These are phyloP conservation scores for Leccinum longicurvipes DNA, from an alignment of 768 basidiomycete species.

Conservation along the genomic window DNA sequence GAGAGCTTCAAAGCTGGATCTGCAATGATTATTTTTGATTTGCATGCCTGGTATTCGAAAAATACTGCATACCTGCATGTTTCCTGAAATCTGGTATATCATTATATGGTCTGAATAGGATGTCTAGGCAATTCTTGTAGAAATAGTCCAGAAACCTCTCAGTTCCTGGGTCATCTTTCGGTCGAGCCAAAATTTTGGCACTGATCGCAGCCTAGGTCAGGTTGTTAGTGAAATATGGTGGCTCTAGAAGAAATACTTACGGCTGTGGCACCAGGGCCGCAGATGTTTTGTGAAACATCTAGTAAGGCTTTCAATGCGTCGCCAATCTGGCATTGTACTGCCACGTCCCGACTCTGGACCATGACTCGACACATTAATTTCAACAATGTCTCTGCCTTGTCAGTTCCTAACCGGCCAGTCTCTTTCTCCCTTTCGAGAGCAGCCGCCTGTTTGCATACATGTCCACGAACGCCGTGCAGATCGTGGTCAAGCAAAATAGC, in stretches of 20 bases:
- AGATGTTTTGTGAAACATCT: slow-evolving; percentile 59
- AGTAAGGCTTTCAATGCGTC: slow-evolving; percentile 83
- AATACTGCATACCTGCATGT: slow-evolving; percentile 36
- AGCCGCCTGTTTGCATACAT: slow-evolving; percentile 77
- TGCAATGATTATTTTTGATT: slow-evolving; percentile 22
- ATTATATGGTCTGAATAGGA: slow-evolving; percentile 76
- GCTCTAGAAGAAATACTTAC: slow-evolving; percentile 21
- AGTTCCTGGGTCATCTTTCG: slow-evolving; percentile 79
- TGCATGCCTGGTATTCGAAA: background rate
- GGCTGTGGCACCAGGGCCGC: slow-evolving; percentile 36
- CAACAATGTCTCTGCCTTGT: slow-evolving; percentile 70
- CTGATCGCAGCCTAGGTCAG: slow-evolving; percentile 26
- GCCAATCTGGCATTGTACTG: slow-evolving; percentile 86
- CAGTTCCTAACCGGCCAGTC: slow-evolving; percentile 51
- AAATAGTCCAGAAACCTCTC: slow-evolving; percentile 93
- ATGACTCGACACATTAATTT: slow-evolving; percentile 74
- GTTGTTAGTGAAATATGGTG: slow-evolving; percentile 3
- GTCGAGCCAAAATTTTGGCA: slow-evolving; percentile 49
- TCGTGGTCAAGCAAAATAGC: slow-evolving; percentile 88
- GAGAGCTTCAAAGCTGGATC: slow-evolving; percentile 54
- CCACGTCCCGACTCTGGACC: slow-evolving; percentile 76
- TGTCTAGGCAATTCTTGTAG: slow-evolving; percentile 78
- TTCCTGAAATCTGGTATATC: slow-evolving; percentile 69
- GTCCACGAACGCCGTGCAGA: slow-evolving; percentile 76
- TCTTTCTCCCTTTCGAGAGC: slow-evolving; percentile 67